These are phyloP conservation scores for Cyathus striatus DNA, from an alignment of 768 basidiomycete genomes.

Conservation along the genomic window DNA sequence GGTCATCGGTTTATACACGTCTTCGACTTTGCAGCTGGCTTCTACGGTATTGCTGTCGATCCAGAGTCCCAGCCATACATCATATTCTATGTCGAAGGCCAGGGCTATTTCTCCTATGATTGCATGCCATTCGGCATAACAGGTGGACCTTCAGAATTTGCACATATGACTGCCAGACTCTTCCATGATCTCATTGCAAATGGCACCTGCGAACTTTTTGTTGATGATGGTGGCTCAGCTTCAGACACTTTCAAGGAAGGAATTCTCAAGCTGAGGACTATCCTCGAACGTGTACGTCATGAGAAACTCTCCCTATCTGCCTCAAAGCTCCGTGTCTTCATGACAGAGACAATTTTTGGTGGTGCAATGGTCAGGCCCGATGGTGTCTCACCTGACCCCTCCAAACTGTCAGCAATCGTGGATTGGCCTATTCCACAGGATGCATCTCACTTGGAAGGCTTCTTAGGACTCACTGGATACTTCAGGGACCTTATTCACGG, in stretches of 20 bases:
- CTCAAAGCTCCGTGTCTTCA: slow-evolving; percentile 27
- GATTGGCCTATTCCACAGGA: slow-evolving; percentile 23
- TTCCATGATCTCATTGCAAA: slow-evolving; percentile 21
- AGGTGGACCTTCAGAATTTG: slow-evolving; percentile 30
- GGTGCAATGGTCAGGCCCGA: slow-evolving; percentile 22
- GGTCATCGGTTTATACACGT: slow-evolving; percentile 28
- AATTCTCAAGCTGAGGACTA: slow-evolving; percentile 13
- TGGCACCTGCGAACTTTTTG: slow-evolving; percentile 27
- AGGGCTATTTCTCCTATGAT: slow-evolving; percentile 27
- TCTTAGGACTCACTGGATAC: slow-evolving; percentile 28
- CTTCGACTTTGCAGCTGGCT: slow-evolving; percentile 34
- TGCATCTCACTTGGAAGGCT: slow-evolving; percentile 20
- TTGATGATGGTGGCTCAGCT: slow-evolving; percentile 30
- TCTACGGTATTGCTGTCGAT: slow-evolving; percentile 17
- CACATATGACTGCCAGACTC: slow-evolving; percentile 15
- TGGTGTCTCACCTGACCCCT: slow-evolving; percentile 27
- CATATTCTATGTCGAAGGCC: slow-evolving; percentile 29
- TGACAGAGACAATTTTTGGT: slow-evolving; percentile 28
- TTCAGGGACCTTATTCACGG: slow-evolving; percentile 26
- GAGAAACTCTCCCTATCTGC: slow-evolving; percentile 28
- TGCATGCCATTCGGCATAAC: slow-evolving; percentile 36
- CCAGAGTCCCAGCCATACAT: slow-evolving; percentile 18
- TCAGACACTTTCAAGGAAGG: slow-evolving; percentile 23
- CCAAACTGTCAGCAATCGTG: slow-evolving; percentile 32
- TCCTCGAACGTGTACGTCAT: slow-evolving; percentile 21